phyloP scores from a whole-genome alignment of 2,329 filamentous ascomycete species.

The Whalleya microplaca region DNA sequence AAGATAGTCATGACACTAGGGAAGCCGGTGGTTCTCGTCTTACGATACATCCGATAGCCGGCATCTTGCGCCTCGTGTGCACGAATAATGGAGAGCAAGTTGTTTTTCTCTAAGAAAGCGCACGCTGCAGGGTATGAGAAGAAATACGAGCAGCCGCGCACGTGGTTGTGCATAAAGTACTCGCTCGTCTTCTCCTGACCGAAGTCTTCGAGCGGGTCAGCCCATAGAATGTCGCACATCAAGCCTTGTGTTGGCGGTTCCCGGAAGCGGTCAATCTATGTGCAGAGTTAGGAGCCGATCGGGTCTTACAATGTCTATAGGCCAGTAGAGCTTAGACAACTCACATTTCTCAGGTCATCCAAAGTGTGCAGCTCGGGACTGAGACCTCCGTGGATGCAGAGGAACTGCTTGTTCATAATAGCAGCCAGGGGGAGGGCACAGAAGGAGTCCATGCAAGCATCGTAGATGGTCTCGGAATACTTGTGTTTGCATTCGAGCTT shows the following conservation, averaged over 20 bases:
- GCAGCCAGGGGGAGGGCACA: conserved; percentile 91
- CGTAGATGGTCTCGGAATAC: conserved; percentile 94
- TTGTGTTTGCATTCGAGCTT: conserved; percentile 99
- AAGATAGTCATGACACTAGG: conserved; percentile 99
- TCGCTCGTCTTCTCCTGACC: conserved; percentile 98
- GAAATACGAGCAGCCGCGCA: conserved; percentile 98
- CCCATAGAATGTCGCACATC: conserved; percentile 99
- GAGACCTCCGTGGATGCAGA: conserved; percentile 96
- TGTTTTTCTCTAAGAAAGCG: conserved; percentile 98
- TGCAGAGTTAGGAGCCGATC: conserved; percentile 18
- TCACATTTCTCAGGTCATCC: conserved; percentile 86
- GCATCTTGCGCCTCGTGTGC: conserved; percentile 98
- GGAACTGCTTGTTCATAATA: conserved; percentile 99
- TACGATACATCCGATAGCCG: conserved; percentile 98
- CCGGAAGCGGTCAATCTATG: conserved; percentile 91
- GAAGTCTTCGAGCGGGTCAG: conserved; percentile 96
- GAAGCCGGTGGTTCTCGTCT: conserved; percentile 96
- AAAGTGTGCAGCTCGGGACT: conserved; percentile 95
- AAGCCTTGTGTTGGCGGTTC: conserved; percentile 96
- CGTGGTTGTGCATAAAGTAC: conserved; percentile 97
- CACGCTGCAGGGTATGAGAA: conserved; percentile 98
- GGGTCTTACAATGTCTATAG: background rate
- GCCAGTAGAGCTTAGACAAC: conserved; percentile 38
- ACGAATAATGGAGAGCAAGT: conserved; percentile 92
- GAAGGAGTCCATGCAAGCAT: conserved; percentile 98